These are phyloP conservation scores for Starmerella tilneyi DNA, from an alignment of 805 yeast species.

Conservation along the genomic window DNA sequence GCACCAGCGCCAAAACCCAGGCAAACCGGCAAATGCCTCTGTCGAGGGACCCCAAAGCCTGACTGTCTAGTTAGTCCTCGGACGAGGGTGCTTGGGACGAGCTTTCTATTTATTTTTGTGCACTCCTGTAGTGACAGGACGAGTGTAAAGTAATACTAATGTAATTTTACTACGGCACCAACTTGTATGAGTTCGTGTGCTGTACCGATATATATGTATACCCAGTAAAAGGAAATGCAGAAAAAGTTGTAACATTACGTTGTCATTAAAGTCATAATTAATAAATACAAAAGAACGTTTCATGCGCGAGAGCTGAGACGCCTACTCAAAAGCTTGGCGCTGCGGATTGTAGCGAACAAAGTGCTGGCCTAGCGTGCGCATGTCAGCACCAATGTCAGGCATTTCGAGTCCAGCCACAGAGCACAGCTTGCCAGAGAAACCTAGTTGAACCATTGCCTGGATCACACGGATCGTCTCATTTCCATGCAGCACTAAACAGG, in stretches of 20 bases:
- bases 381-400: conserved; percentile 22
- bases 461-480: conserved; percentile 9
- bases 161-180: no score
- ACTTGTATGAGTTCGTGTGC: no score
- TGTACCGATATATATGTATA: no score
- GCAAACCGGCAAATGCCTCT: neutral
- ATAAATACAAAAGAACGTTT: neutral
- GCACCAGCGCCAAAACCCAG: neutral
- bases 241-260: no score
- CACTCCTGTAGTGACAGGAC: no score
- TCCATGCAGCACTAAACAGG: conserved; percentile 18
- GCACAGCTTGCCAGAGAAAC: conserved; percentile 11
- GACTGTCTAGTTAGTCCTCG: neutral
- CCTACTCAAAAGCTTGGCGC: conserved; percentile 11
- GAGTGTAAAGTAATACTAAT: no score
- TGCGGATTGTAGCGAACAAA: conserved; percentile 17
- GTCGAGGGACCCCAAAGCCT: conserved; percentile 1
- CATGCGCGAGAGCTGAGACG: no score
- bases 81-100: no score
- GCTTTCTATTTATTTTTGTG: no score
- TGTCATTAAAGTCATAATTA: no score
- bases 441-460: conserved; percentile 14
- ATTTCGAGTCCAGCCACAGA: conserved; percentile 16
- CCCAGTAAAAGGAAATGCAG: neutral
- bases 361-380: conserved; percentile 20